Percentiles rank a stretch among this genome's conserved stretches.
phyloP scores from a whole-genome alignment of 345 rosid species.

The Microcos paniculata region DNA sequence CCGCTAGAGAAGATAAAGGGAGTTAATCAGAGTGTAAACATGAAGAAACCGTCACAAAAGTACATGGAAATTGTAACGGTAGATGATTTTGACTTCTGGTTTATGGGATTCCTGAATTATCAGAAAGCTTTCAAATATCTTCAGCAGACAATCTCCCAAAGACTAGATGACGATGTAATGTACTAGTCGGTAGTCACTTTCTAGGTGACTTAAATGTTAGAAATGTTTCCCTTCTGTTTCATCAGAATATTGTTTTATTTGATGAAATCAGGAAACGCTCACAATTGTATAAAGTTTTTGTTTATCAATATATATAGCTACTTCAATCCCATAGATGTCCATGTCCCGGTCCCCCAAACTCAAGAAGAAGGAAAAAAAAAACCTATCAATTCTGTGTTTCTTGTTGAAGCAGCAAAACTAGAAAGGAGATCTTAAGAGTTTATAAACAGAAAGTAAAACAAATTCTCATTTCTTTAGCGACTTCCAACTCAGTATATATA shows the following conservation, averaged over 20 bases:
- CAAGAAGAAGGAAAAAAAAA: too few relatives aligned
- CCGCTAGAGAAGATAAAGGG: slow-evolving; percentile 55
- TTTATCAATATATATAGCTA: background rate
- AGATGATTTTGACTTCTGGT: slow-evolving; percentile 85
- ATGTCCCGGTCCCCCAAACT: too few relatives aligned
- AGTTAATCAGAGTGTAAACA: slow-evolving; percentile 51
- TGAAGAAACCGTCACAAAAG: slow-evolving; percentile 68
- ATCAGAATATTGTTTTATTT: slow-evolving; percentile 23
- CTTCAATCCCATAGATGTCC: background rate
- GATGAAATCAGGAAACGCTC: slow-evolving; percentile 4
- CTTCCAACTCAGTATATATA: too few relatives aligned
- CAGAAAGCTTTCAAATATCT: slow-evolving; percentile 65
- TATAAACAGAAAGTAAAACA: too few relatives aligned
- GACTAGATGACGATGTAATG: slow-evolving; percentile 19
- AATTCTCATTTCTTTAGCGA: too few relatives aligned
- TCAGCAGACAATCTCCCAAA: slow-evolving; percentile 44
- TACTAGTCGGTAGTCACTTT: slow-evolving; percentile 28
- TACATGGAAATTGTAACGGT: slow-evolving; percentile 63
- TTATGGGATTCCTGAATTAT: slow-evolving; percentile 78
- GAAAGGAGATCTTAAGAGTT: too few relatives aligned
- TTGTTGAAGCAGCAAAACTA: too few relatives aligned
- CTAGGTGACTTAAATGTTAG: slow-evolving; percentile 18
- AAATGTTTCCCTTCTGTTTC: slow-evolving; percentile 18
- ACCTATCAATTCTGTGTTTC: too few relatives aligned
- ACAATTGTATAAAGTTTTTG: slow-evolving; percentile 6